Evolutionary conservation across 352 stramenopile genomes (phyloP), one percentile per base, ranked within the genome.

Genomic region (Phytopythium kandeliae): DNA sequence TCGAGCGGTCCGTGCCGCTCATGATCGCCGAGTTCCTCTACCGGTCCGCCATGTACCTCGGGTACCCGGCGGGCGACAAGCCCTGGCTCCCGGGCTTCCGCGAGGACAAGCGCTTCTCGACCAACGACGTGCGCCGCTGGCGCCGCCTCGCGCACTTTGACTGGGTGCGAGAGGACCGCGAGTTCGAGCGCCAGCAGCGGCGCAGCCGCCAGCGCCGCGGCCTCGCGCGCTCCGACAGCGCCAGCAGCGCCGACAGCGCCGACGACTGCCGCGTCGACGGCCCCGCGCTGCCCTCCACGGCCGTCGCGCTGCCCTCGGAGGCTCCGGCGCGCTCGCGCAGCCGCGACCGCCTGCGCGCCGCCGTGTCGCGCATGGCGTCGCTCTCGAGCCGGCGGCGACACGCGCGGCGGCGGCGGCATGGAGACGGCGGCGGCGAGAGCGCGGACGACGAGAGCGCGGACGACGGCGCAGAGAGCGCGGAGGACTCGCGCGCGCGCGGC

Each of bases 21-120:
- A 81, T 90, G 72, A 85, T 90, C 61, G 78, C 76, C 31, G 78
- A 90, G 62, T 90, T 90, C 41, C 70, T 90, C 15, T 84, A 85
- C 54, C 71, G 78, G 10, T 86, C 78, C 46, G 78, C 75, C 41
- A 60, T 86, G 42, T 86, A 80, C 57, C 50, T 90, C 21, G 78
- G 78, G 2, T 78, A 85, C 49, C 69, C 62, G 5, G 56, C 62
- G 37, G 58, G 57, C 12, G 69, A 76, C 15, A 64, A 74, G 44
- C 71, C 72, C 15, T 87, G 76, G 76, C 58, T 87, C 21, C 74
- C 74, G 0, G 71, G 71, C 13, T 90, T 90, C 45, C 69, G 74
- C 33, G 63, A 85, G 48, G 67, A 78, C 25, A 86, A 89, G 48
- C 64, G 65, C 19, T 90, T 87, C 60, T 87, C 76, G 7, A 63